A percentile compares a stretch with the other conserved stretches of the same genome.
Conservation (phyloP, 768 basidiomycete genomes). For the Pisolithus sp. region DNA sequence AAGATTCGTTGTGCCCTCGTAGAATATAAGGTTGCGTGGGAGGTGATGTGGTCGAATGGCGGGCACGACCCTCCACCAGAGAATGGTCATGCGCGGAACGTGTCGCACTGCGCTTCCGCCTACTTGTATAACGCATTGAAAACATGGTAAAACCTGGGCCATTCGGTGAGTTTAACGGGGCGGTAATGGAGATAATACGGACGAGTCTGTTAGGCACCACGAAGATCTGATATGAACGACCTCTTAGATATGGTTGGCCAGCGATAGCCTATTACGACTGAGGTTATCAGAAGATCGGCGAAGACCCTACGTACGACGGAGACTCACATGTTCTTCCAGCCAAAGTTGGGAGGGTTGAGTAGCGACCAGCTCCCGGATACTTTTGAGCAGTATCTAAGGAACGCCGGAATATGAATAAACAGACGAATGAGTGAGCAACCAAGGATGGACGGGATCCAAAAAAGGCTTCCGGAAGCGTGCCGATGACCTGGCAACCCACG, state of each 20-base stretch:
- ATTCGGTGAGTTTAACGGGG: background rate
- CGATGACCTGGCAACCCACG: background rate
- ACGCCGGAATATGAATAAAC: conserved; percentile 10
- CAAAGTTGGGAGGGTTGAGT: background rate
- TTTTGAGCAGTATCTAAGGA: background rate
- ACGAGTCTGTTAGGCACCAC: background rate
- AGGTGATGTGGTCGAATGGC: conserved; percentile 4
- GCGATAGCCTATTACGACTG: conserved; percentile 10
- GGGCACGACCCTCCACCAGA: conserved; percentile 4
- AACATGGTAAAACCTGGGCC: conserved; percentile 14
- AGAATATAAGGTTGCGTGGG: conserved; percentile 5
- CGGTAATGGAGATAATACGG: background rate
- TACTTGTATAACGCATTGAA: background rate
- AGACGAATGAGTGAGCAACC: conserved; percentile 12
- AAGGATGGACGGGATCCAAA: conserved; percentile 7
- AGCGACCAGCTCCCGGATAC: background rate
- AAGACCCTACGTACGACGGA: background rate
- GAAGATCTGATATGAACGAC: conserved; percentile 2
- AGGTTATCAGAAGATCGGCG: conserved; percentile 1
- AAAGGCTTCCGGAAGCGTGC: conserved; percentile 14
- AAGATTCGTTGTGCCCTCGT: conserved; percentile 9
- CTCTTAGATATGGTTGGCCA: conserved; percentile 12
- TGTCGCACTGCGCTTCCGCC: conserved; percentile 13
- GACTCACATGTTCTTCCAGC: conserved; percentile 17
- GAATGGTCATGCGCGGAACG: conserved; percentile 14